A percentile compares a stretch with the other conserved stretches of the same genome.
Evolutionary conservation across 129 eudicot genomes (phyloP).

Genomic region (Centrapalus pauciflorus): DNA sequence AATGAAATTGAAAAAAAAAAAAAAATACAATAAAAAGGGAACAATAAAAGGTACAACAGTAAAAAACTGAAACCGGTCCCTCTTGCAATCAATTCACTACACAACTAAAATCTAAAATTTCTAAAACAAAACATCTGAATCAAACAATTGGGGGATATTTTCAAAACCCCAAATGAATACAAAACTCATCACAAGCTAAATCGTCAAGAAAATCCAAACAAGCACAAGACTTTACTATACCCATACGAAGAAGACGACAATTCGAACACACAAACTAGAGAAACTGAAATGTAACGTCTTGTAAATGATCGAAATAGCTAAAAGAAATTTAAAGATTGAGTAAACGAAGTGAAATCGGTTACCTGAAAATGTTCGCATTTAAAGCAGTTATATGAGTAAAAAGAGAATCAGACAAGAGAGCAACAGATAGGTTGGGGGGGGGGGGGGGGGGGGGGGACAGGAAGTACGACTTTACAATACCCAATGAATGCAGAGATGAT

Average conservation of each 20-base stretch:
- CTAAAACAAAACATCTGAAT: neutral
- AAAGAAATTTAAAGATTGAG: neutral
- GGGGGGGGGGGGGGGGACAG: neutral
- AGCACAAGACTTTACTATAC: neutral
- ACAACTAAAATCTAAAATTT: neutral
- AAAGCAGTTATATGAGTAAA: neutral
- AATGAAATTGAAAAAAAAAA: neutral
- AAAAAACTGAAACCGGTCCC: constrained; percentile 24
- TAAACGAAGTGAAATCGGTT: constrained; percentile 3
- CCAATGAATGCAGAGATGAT: constrained; percentile 2
- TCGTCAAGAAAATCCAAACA: neutral
- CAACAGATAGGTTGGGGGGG: too few species aligned
- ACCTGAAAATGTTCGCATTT: constrained; percentile 18
- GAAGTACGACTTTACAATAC: neutral
- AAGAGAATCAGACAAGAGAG: constrained; percentile 3
- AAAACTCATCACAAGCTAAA: neutral
- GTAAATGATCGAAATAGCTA: neutral
- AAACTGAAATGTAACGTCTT: neutral
- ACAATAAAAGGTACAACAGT: constrained; percentile 8
- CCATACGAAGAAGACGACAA: neutral
- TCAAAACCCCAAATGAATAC: neutral
- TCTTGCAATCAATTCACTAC: neutral
- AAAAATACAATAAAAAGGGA: neutral
- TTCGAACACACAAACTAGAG: neutral
- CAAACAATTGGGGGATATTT: too few species aligned